Base-by-base conservation (phyloP, 805 yeast species). In the Sungouiozyma intestinalis region DNA sequence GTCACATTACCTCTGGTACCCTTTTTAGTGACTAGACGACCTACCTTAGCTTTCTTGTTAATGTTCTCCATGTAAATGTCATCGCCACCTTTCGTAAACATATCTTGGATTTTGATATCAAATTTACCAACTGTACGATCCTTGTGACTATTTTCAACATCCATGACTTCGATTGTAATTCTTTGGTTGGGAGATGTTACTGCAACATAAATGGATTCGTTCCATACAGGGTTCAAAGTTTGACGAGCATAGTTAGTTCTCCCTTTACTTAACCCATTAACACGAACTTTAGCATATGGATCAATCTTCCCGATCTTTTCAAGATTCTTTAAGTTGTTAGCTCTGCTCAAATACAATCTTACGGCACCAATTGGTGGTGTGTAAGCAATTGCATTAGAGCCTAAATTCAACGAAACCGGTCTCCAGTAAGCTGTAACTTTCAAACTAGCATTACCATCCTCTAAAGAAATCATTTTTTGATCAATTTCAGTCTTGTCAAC, bases 341-440 rank as follows among this genome's bases (percentile, higher is more conserved):
- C 97, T 46, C 72, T 73, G 50, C 74, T 75, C 46, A 92, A 62
- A 45, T 73, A 69, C 21, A 92, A 69, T 56, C 97, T 78, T 4
- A 88, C 72, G 29, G 83, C 90, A 58, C 99, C 98, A 58, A 90
- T 81, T 39, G 98, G 98, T 44, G 86, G 86, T n/a, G 86, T 77
- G 65, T 87, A 90, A 40, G 90, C 92, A 51, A 80, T 77, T 17
- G 84, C 65, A 46, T 86, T 85, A 33, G 77, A 63, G 15, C 81
- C 82, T 40, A 79, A 76, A 46, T 65, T 71, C 54, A 90, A 64
- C 21, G 72, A 77, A 40, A 88, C 95, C 7, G 97, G 90, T 62
- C 81, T 86, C 96, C 96, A 92, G 41, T 68, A 64, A 21, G 92
- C 76, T 3, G 73, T 63, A 43, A 92, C 58, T 50, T 78, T 75